A percentile compares a stretch with the other conserved stretches of the same genome.
These are phyloP conservation scores for Metarhizium guizhouense DNA, from an alignment of 2,329 filamentous ascomycete genomes.

Conservation along the genomic window DNA sequence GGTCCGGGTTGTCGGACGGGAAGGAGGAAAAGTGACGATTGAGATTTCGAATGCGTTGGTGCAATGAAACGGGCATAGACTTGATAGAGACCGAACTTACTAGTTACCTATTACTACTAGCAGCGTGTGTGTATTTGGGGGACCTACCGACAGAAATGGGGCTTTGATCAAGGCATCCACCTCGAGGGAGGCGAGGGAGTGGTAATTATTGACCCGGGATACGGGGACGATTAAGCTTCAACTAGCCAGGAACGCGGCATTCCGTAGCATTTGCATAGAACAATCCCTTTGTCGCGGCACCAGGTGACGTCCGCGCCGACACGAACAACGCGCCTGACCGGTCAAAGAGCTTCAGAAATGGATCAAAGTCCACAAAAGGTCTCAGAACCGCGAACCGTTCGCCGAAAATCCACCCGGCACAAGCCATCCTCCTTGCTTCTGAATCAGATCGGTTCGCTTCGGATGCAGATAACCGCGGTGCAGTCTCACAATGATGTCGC, in stretches of 20 bases:
- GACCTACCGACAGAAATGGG: too few species aligned
- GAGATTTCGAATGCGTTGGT: constrained; percentile 57
- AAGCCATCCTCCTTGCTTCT: neutral
- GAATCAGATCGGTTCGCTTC: constrained; percentile 2
- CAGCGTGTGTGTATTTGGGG: too few species aligned
- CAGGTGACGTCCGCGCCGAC: neutral
- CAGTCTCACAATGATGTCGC: neutral
- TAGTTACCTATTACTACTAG: too few species aligned
- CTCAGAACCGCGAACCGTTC: neutral
- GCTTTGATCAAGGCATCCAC: too few species aligned
- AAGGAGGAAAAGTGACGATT: constrained; percentile 52
- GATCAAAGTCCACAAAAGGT: neutral
- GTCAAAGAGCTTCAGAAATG: neutral
- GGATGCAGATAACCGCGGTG: neutral
- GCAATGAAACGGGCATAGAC: constrained; percentile 9
- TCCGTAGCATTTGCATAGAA: neutral
- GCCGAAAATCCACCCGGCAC: neutral
- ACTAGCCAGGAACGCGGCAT: constrained; percentile 4
- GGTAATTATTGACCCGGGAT: neutral
- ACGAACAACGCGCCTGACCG: neutral
- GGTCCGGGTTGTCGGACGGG: constrained; percentile 52
- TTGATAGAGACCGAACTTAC: too few species aligned
- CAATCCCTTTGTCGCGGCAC: constrained; percentile 1
- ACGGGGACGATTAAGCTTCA: neutral
- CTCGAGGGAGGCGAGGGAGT: neutral